Evolutionary conservation across 768 basidiomycete species (phyloP).

Genomic region (Clitopilus hobsonii): DNA sequence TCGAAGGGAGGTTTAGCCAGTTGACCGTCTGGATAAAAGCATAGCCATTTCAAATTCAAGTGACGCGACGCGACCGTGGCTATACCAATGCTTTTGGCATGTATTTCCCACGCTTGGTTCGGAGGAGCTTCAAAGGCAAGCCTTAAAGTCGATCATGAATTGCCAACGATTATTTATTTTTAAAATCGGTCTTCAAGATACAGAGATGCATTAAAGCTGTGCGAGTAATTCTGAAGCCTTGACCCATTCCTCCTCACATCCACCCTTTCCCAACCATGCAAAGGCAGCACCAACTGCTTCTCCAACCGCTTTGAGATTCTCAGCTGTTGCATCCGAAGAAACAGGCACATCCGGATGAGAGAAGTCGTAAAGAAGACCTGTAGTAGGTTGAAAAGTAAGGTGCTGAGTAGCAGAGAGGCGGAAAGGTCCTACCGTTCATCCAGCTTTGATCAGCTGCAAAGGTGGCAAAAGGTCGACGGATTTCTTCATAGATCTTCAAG

Average conservation of each 20-base stretch:
- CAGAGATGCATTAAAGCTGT: neutral
- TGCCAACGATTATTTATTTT: too few relatives aligned
- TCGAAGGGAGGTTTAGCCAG: too few relatives aligned
- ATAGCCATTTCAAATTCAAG: neutral
- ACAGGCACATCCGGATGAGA: constrained; percentile 10
- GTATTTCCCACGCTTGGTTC: too few relatives aligned
- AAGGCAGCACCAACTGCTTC: constrained; percentile 13
- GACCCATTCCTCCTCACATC: constrained; percentile 15
- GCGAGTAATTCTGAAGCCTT: constrained; percentile 7
- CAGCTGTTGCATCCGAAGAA: neutral
- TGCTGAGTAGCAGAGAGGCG: neutral
- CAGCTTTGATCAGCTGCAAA: constrained; percentile 10
- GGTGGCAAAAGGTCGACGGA: constrained; percentile 13
- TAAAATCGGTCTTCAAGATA: neutral
- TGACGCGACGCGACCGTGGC: neutral
- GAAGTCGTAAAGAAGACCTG: constrained; percentile 12
- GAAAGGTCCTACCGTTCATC: constrained; percentile 9
- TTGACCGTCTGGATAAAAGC: too few relatives aligned
- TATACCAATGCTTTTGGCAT: too few relatives aligned
- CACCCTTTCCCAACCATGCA: constrained; percentile 15
- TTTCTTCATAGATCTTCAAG: constrained; percentile 15
- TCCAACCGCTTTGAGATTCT: constrained; percentile 5
- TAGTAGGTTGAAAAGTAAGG: neutral
- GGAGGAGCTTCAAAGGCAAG: too few relatives aligned
- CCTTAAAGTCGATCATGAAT: too few relatives aligned